Base-by-base conservation (phyloP, 257 asterid species). In the Salvia miltiorrhiza region DNA sequence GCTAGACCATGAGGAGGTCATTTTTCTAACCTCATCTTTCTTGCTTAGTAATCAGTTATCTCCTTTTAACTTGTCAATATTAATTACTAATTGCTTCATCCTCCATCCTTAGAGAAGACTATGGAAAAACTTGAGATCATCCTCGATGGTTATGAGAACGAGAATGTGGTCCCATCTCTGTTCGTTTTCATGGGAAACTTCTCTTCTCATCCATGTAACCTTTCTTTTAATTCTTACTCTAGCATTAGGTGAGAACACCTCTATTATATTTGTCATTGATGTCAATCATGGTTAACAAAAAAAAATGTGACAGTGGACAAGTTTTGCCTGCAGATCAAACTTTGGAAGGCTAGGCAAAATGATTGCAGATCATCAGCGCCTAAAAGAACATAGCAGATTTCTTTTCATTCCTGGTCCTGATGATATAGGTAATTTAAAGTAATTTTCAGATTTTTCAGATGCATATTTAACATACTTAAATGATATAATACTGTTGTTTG, bases 101-200 rank as follows among this genome's bases (percentile, higher is more conserved):
- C 73, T 77, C 79, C 74, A 77, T 78, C 79, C 82, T 78, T 91
- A 72, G 89, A 74, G 87, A 88, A 94, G 99, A 83, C 96, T 68
- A 78, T 94, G 88, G 83, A 75, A 80, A 94, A 91, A 77, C 88
- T 94, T 58, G 88, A 86, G 82, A 82, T 73, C 69, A 84, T 94
- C 79, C 88, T 94, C 79, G 69, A 74, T 82, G 97, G 93, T 75
- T 94, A 83, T 19, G 96, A 89, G 71, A 87, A 86, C 70, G 93
- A 76, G 62, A 81, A 75, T 49, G 95, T 90, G 65, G 88, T 89
- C 74, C 99, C 99, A 30, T 94, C 97, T 61, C 86, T 94, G 59
- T 94, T 94, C 73, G 89, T 89, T 81, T 87, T 91, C 81, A 94
- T 94, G 99, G 99, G 99, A 72, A 94, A 94, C 79, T 90, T 94